Conservation (phyloP, 2,329 filamentous ascomycete species). For the Aspergillus piperis region DNA sequence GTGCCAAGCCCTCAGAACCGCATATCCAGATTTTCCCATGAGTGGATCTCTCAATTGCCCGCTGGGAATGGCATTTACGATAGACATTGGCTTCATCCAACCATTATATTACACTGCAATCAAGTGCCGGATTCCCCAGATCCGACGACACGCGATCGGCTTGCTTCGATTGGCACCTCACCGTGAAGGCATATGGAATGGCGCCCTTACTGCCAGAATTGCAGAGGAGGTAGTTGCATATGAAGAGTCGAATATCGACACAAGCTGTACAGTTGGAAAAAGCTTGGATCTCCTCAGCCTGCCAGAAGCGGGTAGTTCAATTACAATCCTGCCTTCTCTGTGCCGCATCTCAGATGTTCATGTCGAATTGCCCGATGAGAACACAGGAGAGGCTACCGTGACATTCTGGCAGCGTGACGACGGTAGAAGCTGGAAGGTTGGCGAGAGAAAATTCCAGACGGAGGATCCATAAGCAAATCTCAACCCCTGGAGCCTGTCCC, state of each 20-base stretch:
- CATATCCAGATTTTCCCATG: neutral
- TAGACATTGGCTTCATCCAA: constrained; percentile 36
- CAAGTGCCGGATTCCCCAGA: constrained; percentile 35
- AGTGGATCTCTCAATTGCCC: neutral
- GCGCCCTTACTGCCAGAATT: constrained; percentile 2
- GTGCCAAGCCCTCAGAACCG: constrained; percentile 14
- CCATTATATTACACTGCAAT: constrained; percentile 36
- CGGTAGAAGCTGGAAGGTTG: neutral
- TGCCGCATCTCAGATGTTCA: neutral
- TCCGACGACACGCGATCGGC: constrained; percentile 29
- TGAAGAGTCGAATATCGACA: constrained; percentile 5
- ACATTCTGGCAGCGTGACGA: neutral
- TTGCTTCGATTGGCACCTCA: constrained; percentile 3
- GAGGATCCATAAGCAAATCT: neutral
- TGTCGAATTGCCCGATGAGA: neutral
- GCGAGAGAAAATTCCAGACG: neutral
- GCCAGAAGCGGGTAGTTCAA: neutral
- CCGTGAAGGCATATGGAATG: constrained; percentile 13
- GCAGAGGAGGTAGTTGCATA: constrained; percentile 3
- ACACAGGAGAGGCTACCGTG: neutral
- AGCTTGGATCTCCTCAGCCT: neutral
- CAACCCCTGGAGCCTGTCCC: neutral
- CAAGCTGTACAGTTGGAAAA: neutral
- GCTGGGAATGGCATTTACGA: constrained; percentile 12
- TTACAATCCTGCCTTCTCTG: neutral